Percentiles rank a stretch among this genome's conserved stretches.
Conservation (phyloP, 2,329 filamentous ascomycete species). For the Thermothelomyces thermophilus region DNA sequence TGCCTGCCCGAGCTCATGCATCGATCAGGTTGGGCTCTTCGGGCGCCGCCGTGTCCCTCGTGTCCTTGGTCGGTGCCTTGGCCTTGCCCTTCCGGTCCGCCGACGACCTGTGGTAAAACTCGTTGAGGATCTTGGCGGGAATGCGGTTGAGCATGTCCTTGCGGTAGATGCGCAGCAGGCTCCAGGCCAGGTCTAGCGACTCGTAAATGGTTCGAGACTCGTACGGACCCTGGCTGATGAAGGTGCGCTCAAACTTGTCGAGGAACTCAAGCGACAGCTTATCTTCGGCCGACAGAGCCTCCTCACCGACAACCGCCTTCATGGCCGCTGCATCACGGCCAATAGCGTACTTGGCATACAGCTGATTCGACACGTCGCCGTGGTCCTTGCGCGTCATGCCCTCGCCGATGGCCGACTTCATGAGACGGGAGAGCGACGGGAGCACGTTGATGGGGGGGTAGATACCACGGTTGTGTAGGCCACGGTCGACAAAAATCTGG, state of each 20-base stretch:
- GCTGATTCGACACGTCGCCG: conserved; percentile 96
- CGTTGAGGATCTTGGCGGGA: conserved; percentile 72
- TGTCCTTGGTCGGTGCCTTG: conserved; percentile 37
- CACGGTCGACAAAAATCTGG: conserved; percentile 95
- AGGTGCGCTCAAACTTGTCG: conserved; percentile 95
- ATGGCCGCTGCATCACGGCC: conserved; percentile 96
- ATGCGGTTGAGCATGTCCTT: conserved; percentile 97
- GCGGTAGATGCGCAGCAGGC: conserved; percentile 90
- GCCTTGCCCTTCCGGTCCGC: conserved; percentile 58
- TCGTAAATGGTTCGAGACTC: conserved; percentile 89
- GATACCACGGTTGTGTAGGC: conserved; percentile 91
- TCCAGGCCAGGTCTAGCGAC: conserved; percentile 93
- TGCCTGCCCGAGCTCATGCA: conserved; percentile 23
- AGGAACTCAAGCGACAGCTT: conserved; percentile 98
- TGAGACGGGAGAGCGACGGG: conserved; percentile 94
- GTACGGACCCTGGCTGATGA: conserved; percentile 88
- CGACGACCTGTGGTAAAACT: conserved; percentile 69
- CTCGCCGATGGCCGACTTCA: conserved; percentile 99
- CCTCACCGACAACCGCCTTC: conserved; percentile 99
- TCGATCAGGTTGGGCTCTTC: conserved; percentile 34
- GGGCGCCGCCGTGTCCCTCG: conserved; percentile 27
- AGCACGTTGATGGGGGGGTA: conserved; percentile 99
- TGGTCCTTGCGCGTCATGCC: conserved; percentile 95
- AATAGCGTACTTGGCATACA: conserved; percentile 99
- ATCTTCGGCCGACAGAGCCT: conserved; percentile 90